Evolutionary conservation across 371 early-diverging fungal species (phyloP).

Genomic region (Blastocladiella emersonii): DNA sequence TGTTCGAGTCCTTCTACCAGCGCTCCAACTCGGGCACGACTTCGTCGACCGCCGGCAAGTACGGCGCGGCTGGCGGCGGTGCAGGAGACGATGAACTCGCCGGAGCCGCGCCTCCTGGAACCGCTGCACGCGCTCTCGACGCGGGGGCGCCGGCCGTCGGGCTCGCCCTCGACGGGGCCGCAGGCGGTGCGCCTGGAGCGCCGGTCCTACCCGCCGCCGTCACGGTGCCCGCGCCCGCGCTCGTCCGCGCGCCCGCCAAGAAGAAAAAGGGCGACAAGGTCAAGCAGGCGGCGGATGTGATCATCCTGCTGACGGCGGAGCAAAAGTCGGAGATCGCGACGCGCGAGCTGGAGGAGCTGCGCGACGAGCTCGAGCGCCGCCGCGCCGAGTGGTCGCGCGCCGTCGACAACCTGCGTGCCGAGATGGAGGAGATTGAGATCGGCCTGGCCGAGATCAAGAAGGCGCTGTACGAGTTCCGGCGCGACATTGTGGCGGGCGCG

Average conservation of each 20-base stretch:
- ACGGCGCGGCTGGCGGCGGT: not conserved
- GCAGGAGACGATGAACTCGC: not conserved
- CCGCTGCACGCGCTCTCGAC: not conserved
- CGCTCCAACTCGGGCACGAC: not conserved
- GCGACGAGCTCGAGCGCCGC: constrained; percentile 31
- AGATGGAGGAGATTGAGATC: constrained; percentile 37
- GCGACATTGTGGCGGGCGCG: constrained; percentile 20
- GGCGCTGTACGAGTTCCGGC: constrained; percentile 31
- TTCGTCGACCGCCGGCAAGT: not conserved
- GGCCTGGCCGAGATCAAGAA: constrained; percentile 28
- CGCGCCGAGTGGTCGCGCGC: constrained; percentile 32
- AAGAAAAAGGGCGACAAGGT: constrained; percentile 29
- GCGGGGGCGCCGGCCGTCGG: not conserved
- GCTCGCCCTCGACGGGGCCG: not conserved
- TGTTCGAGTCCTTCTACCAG: not conserved
- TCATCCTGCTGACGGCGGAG: constrained; percentile 27
- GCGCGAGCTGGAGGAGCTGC: constrained; percentile 33
- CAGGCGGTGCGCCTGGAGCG: not conserved
- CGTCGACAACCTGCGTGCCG: constrained; percentile 33
- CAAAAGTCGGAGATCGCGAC: constrained; percentile 39
- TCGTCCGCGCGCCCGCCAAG: not conserved
- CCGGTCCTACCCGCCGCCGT: not conserved
- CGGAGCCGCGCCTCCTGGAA: not conserved
- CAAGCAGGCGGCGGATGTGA: constrained; percentile 9
- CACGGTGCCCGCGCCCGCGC: not conserved